These are phyloP conservation scores for Aspergillus tamarii DNA, from an alignment of 2,329 filamentous ascomycete genomes.

Conservation along the genomic window DNA sequence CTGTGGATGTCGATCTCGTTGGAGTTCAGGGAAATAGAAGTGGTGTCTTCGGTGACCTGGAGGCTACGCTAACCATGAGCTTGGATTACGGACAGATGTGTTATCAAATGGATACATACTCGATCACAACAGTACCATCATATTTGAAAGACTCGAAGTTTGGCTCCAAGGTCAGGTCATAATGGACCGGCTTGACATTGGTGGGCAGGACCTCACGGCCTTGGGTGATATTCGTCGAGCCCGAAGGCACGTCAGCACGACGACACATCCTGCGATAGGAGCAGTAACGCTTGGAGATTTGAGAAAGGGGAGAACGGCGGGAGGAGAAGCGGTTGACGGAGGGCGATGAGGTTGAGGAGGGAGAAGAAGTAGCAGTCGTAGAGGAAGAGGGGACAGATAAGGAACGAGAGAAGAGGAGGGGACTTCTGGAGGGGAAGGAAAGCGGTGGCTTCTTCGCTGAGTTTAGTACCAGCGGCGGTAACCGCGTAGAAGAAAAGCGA, in stretches of 20 bases:
- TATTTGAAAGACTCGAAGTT: conserved; percentile 87
- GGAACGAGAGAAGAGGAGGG: neutral
- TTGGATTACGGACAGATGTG: neutral
- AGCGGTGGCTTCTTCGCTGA: conserved; percentile 39
- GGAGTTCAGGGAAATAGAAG: conserved; percentile 83
- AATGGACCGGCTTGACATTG: conserved; percentile 91
- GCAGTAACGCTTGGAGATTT: conserved; percentile 61
- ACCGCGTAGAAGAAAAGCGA: conserved; percentile 37
- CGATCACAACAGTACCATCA: conserved; percentile 80
- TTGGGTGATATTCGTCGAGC: conserved; percentile 62
- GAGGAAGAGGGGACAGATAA: conserved; percentile 22
- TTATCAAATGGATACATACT: conserved; percentile 52
- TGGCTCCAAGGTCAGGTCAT: conserved; percentile 88
- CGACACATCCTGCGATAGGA: conserved; percentile 77
- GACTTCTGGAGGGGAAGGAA: conserved; percentile 21
- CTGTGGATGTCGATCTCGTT: conserved; percentile 82
- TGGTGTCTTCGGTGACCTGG: conserved; percentile 82
- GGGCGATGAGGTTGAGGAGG: conserved; percentile 25
- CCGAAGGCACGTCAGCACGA: conserved; percentile 57
- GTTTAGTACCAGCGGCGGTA: conserved; percentile 35
- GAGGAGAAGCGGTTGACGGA: conserved; percentile 25
- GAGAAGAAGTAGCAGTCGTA: conserved; percentile 22
- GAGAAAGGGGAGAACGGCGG: conserved; percentile 32
- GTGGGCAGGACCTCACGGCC: conserved; percentile 84
- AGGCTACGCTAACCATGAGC: conserved; percentile 52